Base-by-base conservation (phyloP, 345 rosid species). In the Hirschfeldia incana region DNA sequence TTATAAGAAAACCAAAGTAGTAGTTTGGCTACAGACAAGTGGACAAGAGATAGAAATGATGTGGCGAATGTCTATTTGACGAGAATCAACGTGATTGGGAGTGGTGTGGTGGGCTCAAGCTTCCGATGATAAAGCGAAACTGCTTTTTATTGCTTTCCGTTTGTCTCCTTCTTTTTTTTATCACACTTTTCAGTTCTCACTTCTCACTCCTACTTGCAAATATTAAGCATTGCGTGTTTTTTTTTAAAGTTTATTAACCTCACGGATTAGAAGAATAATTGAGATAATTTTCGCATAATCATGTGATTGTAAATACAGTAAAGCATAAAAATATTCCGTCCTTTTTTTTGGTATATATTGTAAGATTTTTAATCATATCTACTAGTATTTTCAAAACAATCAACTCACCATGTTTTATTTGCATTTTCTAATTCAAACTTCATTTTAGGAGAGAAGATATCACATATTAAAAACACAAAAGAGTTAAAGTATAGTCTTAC, bases 1-100 rank as follows among this genome's bases (percentile, higher is more conserved):
- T 9, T 9, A 37, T 11, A 49, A 49, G 17, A n/a, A 49, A n/a
- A n/a, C 16, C 21, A 51, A 15, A 51, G 21, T 51, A 51, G 58
- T 51, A n/a, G 58, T 55, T 58, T 26, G 65, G 27, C 27, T 27
- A 10, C 15, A 28, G 33, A 59, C 64, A 59, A 59, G n/a, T 27
- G 64, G 65, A 60, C 65, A 28, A 60, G 27, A 12, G 16, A 30
- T 11, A 4, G 7, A 28, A 60, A 60, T 11, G 65, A 60, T 28
- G 34, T 75, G 82, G 82, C 69, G 6, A 8, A 55, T 72, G 73
- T 77, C 70, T n/a, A 80, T 68, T 73, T 76, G 61, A 67, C 51
- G 0, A 0, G 15, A 65, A 72, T 42, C 76, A 83, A 81, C 81
- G 84, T 82, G 86, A 81, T 70, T 69, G 70, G 37, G 68, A 53